Conservation (phyloP, 768 basidiomycete species). For the Tephrocybe sp. region DNA sequence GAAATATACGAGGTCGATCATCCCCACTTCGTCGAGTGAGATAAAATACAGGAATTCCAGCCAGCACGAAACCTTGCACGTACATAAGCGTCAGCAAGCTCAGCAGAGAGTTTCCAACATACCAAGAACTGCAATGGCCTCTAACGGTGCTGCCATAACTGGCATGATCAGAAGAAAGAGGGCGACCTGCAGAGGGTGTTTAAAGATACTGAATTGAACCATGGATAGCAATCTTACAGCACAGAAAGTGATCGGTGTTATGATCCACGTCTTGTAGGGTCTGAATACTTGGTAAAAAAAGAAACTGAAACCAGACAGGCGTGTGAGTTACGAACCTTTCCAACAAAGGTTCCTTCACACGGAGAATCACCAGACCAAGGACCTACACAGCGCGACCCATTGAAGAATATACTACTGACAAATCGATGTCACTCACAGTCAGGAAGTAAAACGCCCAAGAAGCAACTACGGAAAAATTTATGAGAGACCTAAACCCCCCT, state of each 20-base stretch:
- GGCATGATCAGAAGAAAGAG: conserved; percentile 93
- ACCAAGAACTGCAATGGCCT: conserved; percentile 89
- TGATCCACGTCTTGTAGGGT: conserved; percentile 91
- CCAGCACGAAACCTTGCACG: conserved; percentile 66
- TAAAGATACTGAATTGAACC: conserved; percentile 2
- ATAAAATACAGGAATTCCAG: conserved; percentile 83
- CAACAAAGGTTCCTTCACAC: conserved; percentile 87
- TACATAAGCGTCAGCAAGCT: conserved; percentile 2
- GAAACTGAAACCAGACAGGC: not conserved
- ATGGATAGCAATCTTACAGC: conserved; percentile 49
- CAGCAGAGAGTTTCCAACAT: conserved; percentile 20
- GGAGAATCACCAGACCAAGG: conserved; percentile 82
- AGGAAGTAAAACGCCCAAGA: conserved; percentile 88
- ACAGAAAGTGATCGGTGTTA: conserved; percentile 89
- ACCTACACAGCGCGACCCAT: no score
- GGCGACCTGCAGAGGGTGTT: conserved; percentile 58
- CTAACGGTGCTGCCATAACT: conserved; percentile 86
- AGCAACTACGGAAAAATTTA: conserved; percentile 88
- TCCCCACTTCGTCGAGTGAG: conserved; percentile 59
- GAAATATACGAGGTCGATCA: conserved; percentile 37
- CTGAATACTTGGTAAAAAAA: conserved; percentile 35
- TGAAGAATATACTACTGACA: no score
- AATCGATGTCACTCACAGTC: conserved; percentile 70
- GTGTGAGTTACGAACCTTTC: conserved; percentile 56
- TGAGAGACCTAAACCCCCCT: conserved; percentile 84